Conservation (phyloP, 768 basidiomycete genomes). For the Lanmaoa pseudosensibilis region DNA sequence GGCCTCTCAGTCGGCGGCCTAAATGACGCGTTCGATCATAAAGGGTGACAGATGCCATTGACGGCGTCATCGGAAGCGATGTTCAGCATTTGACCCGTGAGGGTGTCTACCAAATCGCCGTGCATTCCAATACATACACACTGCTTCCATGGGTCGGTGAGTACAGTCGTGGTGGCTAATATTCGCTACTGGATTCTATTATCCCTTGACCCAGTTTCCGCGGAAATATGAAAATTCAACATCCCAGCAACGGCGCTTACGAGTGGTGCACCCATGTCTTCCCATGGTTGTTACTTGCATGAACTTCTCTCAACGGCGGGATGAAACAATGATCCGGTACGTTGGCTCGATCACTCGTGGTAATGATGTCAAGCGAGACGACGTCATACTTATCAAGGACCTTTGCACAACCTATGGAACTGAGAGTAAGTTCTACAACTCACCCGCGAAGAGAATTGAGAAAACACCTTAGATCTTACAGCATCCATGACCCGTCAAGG, state of each 20-base stretch:
- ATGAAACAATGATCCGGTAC: neutral
- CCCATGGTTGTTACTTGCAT: neutral
- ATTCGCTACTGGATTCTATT: neutral
- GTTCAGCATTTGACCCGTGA: neutral
- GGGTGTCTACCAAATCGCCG: neutral
- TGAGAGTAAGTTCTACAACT: neutral
- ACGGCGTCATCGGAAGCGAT: neutral
- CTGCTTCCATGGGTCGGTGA: neutral
- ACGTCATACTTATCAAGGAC: neutral
- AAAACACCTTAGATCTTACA: neutral
- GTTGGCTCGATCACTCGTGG: neutral
- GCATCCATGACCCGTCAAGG: neutral
- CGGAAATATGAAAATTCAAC: neutral
- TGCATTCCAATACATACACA: neutral
- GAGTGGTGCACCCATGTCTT: neutral
- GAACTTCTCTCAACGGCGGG: too few relatives aligned
- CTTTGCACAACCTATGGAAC: neutral
- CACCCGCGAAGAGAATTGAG: neutral
- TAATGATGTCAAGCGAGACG: neutral
- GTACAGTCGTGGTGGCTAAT: neutral
- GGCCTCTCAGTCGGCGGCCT: neutral
- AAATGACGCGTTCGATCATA: neutral
- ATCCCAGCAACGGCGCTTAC: neutral
- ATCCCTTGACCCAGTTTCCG: neutral
- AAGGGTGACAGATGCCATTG: neutral